Evolutionary conservation across 129 eudicot genomes (phyloP), one percentile per base, ranked within the genome.

Genomic region (Kitagawia praeruptora): DNA sequence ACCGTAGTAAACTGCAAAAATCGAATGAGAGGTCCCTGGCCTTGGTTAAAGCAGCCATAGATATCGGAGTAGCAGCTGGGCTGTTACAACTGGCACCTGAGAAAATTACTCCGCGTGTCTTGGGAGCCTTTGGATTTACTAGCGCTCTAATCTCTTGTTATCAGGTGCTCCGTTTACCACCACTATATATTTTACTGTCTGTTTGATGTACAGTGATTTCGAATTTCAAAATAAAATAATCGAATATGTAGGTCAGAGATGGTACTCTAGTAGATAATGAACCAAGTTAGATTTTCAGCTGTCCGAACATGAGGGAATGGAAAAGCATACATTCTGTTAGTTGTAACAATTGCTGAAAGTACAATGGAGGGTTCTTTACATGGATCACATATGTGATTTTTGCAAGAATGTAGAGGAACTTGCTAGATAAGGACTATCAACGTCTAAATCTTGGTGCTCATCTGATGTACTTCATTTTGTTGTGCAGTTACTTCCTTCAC

Each of bases 91-190:
- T 92, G 80, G 86, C 97, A 72, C 99, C 99, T 64, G 89, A 92
- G 89, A 96, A 92, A 86, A 75, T 96, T 74, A 96, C 89, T 61
- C 93, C 99, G 56, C 99, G 99, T 82, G 98, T 92, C 18, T 89
- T 97, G 18, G 99, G 99, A 49, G 99, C 97, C 69, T 86, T 87
- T 69, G 99, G 99, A 76, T 92, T 96, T 71, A 87, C 84, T 51
- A 86, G 82, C 79, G 90, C 99, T 27, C 92, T 96, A 83, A 92
- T 96, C 80, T 96, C 99, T 66, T 96, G 99, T 83, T 96, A 96
- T 85, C 99, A 96, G 99, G 99, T 92, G 74, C 58, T 47, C 18
- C 38, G 45, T 21, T 46, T 46, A 46, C 18, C 54, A 27, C 23
- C 58, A 45, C 1, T 27, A 42, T 25, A 0, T 44, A 45, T 14